Conservation (phyloP, 371 early-diverging fungal species). For the Polyrhizophydium stewartii region DNA sequence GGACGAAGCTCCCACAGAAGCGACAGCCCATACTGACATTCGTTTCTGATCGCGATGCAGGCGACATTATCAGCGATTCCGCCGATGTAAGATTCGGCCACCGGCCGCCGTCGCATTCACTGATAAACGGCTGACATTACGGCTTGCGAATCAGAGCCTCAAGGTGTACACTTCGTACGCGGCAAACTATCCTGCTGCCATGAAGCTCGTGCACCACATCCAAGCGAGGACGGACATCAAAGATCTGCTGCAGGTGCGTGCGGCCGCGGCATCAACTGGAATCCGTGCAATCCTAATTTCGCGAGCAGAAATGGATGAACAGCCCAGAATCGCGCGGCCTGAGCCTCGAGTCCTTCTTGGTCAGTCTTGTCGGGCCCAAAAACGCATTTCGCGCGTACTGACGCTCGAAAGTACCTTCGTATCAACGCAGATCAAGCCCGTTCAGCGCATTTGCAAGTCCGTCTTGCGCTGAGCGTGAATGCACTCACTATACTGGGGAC, state of each 20-base stretch:
- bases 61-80: slow-evolving; percentile 30
- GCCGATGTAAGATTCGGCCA: slow-evolving; percentile 18
- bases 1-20: neutral
- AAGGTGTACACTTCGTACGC: slow-evolving; percentile 43
- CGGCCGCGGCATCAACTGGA: no score
- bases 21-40: neutral
- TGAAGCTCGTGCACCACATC: slow-evolving; percentile 36
- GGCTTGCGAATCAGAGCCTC: slow-evolving; percentile 6
- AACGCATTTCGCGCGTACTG: neutral
- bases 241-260: slow-evolving; percentile 20
- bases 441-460: slow-evolving; percentile 53
- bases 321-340: slow-evolving; percentile 40
- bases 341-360: slow-evolving; percentile 48
- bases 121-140: no score
- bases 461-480: no score
- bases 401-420: neutral
- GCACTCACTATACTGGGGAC: no score
- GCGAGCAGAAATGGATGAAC: slow-evolving; percentile 27
- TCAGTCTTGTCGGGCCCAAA: slow-evolving; percentile 5
- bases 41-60: slow-evolving; percentile 5
- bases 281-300: no score
- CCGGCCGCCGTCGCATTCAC: no score
- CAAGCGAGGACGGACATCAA: slow-evolving; percentile 33
- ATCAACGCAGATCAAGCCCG: slow-evolving; percentile 42
- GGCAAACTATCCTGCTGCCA: slow-evolving; percentile 45